Evolutionary conservation across 2,329 filamentous ascomycete genomes (phyloP).

Genomic region (Sarocladium strictum): DNA sequence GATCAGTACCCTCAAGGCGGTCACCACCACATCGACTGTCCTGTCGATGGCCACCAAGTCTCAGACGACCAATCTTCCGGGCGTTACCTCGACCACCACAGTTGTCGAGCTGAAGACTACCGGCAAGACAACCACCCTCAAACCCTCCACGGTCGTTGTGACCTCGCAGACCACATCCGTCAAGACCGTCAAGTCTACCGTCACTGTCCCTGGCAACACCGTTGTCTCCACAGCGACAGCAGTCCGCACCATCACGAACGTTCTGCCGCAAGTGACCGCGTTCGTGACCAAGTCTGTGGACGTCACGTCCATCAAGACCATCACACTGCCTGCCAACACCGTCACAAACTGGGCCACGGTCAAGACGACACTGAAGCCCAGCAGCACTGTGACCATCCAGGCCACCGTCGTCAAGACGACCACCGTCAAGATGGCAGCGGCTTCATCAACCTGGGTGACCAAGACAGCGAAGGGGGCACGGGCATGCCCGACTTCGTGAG

Average conservation of each 20-base stretch:
- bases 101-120: background rate
- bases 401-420: conserved; percentile 12
- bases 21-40: background rate
- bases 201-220: background rate
- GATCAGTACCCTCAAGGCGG: background rate
- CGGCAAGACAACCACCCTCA: conserved; percentile 11
- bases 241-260: conserved; percentile 12
- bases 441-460: background rate
- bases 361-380: conserved; percentile 18
- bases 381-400: conserved; percentile 9
- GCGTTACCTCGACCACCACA: conserved; percentile 9
- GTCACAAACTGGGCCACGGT: conserved; percentile 18
- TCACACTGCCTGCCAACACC: conserved; percentile 16
- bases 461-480: background rate
- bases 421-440: conserved; percentile 11
- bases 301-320: conserved; percentile 12
- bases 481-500: background rate
- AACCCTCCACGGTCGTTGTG: conserved; percentile 10
- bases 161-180: conserved; percentile 15
- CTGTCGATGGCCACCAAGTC: background rate
- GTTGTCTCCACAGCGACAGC: background rate
- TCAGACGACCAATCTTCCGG: conserved; percentile 6
- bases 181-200: conserved; percentile 6
- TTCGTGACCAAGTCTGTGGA: conserved; percentile 11
- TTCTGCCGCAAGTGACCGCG: conserved; percentile 11